These are phyloP conservation scores for Peltaster fructicola DNA, from an alignment of 2,329 filamentous ascomycete genomes.

Conservation along the genomic window DNA sequence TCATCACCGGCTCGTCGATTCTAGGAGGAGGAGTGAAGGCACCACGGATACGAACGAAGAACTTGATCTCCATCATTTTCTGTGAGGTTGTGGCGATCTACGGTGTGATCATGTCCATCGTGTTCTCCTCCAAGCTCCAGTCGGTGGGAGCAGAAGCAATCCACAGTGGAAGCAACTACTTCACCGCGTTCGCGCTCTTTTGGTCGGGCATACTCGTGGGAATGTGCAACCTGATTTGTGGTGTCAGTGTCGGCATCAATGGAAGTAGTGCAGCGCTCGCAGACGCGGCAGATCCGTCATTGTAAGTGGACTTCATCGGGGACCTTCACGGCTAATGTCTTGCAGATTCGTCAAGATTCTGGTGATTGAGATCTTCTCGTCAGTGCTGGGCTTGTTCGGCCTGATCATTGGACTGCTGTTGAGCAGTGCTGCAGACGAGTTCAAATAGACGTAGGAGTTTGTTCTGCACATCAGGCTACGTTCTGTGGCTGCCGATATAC, in stretches of 20 bases:
- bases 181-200: conserved; percentile 88
- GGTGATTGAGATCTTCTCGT: conserved; percentile 98
- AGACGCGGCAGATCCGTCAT: conserved; percentile 76
- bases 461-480: conserved; percentile 1
- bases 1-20: conserved; percentile 95
- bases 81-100: conserved; percentile 99
- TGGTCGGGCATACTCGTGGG: conserved; percentile 92
- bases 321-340: conserved; percentile 5
- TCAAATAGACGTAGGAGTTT: conserved; percentile 25
- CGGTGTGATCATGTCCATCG: conserved; percentile 98
- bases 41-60: conserved; percentile 96
- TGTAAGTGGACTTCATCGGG: conserved; percentile 41
- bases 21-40: conserved; percentile 92
- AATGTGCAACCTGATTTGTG: conserved; percentile 88
- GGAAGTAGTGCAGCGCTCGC: conserved; percentile 90
- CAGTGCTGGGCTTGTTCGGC: conserved; percentile 87
- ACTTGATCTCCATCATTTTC: conserved; percentile 98
- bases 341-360: conserved; percentile 91
- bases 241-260: conserved; percentile 94
- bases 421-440: conserved; percentile 65
- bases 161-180: conserved; percentile 66
- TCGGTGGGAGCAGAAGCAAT: conserved; percentile 45
- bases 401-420: conserved; percentile 86
- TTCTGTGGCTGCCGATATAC: neutral
- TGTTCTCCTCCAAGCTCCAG: conserved; percentile 80